Conservation (phyloP, 768 basidiomycete genomes). For the Boletus insuetus region DNA sequence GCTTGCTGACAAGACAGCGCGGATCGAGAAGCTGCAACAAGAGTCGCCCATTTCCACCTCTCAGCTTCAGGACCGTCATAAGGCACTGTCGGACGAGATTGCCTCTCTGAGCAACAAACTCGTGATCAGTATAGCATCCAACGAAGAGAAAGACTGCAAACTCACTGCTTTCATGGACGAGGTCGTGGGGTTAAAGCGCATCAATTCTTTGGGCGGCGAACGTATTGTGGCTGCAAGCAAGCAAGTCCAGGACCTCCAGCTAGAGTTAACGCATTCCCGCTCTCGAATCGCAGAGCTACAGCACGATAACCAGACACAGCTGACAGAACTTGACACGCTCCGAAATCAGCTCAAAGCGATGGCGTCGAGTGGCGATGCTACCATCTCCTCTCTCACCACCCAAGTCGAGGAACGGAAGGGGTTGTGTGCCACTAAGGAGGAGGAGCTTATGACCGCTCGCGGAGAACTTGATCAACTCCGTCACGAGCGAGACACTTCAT, state of each 20-base stretch:
- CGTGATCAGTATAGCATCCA: not conserved
- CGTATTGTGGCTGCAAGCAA: not conserved
- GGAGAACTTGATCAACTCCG: not conserved
- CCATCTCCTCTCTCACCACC: not conserved
- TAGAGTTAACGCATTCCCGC: not conserved
- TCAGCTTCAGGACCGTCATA: not conserved
- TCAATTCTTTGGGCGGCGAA: not conserved
- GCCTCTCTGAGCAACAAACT: not conserved
- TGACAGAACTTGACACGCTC: not conserved
- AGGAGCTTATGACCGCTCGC: not conserved
- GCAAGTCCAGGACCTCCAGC: not conserved
- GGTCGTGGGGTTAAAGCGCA: not conserved
- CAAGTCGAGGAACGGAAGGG: slow-evolving; percentile 1
- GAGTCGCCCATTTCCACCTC: not conserved
- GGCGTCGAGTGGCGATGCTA: not conserved
- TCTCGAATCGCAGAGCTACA: not conserved
- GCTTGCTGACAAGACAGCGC: not conserved
- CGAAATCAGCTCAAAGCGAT: not conserved
- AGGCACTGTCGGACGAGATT: not conserved
- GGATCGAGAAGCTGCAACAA: not conserved
- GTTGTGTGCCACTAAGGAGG: not conserved
- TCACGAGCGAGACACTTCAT: not conserved
- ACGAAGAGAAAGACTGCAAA: not conserved
- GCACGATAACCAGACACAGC: not conserved
- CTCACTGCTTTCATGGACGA: not conserved